Conservation (phyloP, 164 flowering plant species). For the Vitis riparia region DNA sequence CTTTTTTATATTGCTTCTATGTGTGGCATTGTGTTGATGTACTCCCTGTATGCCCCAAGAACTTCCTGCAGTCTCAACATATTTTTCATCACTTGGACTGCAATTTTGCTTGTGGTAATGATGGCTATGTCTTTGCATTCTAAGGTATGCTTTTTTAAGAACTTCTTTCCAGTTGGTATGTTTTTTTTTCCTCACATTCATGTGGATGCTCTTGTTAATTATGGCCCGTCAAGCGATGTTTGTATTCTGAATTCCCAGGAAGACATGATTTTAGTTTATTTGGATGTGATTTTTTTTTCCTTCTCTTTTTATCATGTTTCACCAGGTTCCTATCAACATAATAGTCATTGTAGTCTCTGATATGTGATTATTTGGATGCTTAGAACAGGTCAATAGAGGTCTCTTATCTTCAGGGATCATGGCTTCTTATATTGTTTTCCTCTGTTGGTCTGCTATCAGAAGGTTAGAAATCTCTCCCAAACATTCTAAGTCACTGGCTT, state of each 20-base stretch:
- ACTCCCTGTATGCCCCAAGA: slow-evolving; percentile 43
- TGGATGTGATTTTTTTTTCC: neutral
- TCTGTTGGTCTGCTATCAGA: slow-evolving; percentile 93
- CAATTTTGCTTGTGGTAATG: slow-evolving; percentile 66
- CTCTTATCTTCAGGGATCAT: slow-evolving; percentile 89
- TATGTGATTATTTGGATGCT: slow-evolving; percentile 3
- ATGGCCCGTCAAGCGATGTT: neutral
- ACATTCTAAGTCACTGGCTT: neutral
- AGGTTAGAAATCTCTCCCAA: slow-evolving; percentile 41
- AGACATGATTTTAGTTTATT: neutral
- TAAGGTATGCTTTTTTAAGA: slow-evolving; percentile 45
- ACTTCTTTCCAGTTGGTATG: neutral
- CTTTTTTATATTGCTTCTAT: slow-evolving; percentile 66
- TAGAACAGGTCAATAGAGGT: slow-evolving; percentile 75
- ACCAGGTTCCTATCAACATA: neutral
- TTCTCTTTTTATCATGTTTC: neutral
- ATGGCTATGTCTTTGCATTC: slow-evolving; percentile 73
- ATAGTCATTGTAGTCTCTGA: too few relatives aligned
- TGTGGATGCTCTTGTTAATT: neutral
- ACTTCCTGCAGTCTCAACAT: slow-evolving; percentile 66
- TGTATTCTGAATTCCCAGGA: neutral
- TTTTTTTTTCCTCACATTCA: neutral
- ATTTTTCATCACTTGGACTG: slow-evolving; percentile 91
- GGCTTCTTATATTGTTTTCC: slow-evolving; percentile 81
- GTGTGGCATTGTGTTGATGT: slow-evolving; percentile 69